These are phyloP conservation scores for Puccinia triticina DNA, from an alignment of 1,284 basidiomycete species.

Conservation along the genomic window DNA sequence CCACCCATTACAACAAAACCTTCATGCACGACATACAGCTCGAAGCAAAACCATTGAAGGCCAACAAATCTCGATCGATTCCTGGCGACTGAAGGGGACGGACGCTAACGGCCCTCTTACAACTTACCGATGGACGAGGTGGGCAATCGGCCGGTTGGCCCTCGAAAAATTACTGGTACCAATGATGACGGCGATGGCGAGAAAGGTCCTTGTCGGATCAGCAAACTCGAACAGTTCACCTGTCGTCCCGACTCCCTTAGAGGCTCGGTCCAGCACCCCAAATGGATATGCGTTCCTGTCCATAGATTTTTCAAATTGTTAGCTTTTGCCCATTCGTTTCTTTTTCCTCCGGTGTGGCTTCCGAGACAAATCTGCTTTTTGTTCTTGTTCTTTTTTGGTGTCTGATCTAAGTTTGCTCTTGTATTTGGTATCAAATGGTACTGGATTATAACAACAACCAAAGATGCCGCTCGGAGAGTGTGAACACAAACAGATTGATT, in stretches of 20 bases:
- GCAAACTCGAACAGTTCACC: background rate
- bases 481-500: background rate
- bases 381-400: background rate
- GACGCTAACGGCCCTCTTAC: no score
- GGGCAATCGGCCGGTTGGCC: no score
- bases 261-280: constrained; percentile 6
- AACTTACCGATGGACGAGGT: no score
- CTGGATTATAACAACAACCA: background rate
- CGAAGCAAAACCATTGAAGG: no score
- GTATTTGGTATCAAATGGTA: no score
- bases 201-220: background rate
- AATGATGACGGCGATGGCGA: background rate
- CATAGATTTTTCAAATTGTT: constrained; percentile 20
- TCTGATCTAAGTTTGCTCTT: background rate
- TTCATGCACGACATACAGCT: no score
- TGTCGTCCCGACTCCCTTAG: background rate
- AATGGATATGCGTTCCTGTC: constrained; percentile 22
- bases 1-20: no score
- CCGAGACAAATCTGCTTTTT: background rate
- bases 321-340: background rate
- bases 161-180: no score
- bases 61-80: no score
- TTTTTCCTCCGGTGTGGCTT: background rate
- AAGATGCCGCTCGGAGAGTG: background rate
- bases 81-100: no score